Base-by-base conservation (phyloP, 2,329 filamentous ascomycete species). In the Cladosporium sp. region DNA sequence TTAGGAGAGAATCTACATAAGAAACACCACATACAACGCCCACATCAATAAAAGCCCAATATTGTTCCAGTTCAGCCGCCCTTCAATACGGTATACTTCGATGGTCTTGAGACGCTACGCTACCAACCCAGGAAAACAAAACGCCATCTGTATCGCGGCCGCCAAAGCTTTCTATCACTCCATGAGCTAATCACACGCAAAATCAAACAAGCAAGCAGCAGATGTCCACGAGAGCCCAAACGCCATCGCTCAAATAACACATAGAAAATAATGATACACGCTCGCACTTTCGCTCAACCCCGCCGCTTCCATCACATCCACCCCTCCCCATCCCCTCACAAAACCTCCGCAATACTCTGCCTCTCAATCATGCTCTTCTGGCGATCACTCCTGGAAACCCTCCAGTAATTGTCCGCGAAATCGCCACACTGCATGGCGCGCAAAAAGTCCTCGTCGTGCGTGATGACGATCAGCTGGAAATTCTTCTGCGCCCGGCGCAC, bases 401-500 rank as follows among this genome's bases (percentile, higher is more conserved):
- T 82, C 71, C 87, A 97, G 67, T 96, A 98, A 57, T 85, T 83
- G 69, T 97, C 93, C 56, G 86, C 88, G 65, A 95, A 97, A 59
- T 98, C 92, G 19, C 83, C 85, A 67, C 90, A 95, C 59, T 90
- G 84, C 93, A 98, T 98, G 63, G 90, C 83, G 49, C 86, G 80
- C 64, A 98, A 66, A 62, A 98, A 98, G 63, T 95, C 89, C 72
- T 97, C 94, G 71, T 98, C 93, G 75, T 98, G 93, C 4, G 93
- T 98, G 68, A 98, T 98, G 63, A 98, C 88, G 64, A 98, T 93
- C 50, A 98, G 81, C 74, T 98, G 94, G 70, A 98, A 96, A 67
- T 98, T 98, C 50, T 83, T 80, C 76, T 98, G 93, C 54, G 85
- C 82, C 66, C 86, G 82, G 7, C 94, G 83, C 13, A 84, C 74